Conservation (phyloP, 176 grass and related monocot species). For the Chloris gayana region DNA sequence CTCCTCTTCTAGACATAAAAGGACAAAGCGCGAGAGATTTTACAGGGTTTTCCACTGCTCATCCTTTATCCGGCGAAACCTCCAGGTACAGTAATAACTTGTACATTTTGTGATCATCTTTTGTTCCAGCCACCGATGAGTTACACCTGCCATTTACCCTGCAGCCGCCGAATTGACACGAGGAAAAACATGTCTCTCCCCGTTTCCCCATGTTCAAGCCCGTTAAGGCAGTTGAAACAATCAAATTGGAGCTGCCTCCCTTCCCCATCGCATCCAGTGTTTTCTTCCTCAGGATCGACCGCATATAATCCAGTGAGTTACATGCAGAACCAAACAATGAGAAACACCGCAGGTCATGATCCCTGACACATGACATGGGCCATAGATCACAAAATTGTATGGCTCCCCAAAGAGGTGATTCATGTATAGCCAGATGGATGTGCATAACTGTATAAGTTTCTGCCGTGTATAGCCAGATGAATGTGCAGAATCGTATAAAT, state of each 20-base stretch:
- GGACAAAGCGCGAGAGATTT: conserved; percentile 49
- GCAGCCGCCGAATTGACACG: conserved; percentile 41
- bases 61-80: conserved; percentile 42
- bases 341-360: conserved; percentile 21
- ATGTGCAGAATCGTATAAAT: no score
- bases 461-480: no score
- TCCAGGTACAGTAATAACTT: conserved; percentile 34
- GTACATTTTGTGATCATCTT: not conserved
- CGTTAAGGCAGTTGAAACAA: conserved; percentile 67
- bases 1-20: conserved; percentile 58
- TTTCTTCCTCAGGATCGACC: conserved; percentile 30
- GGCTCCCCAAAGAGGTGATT: conserved; percentile 64
- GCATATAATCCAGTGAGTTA: conserved; percentile 43
- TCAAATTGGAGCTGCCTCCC: conserved; percentile 74
- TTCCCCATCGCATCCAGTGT: conserved; percentile 68
- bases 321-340: conserved; percentile 30
- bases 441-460: no score
- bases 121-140: not conserved
- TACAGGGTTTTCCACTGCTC: conserved; percentile 44
- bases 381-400: conserved; percentile 53
- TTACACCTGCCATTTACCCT: conserved; percentile 26
- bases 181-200: conserved; percentile 80
- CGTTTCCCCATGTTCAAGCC: conserved; percentile 83
- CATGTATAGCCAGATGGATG: no score
- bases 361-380: conserved; percentile 48